Evolutionary conservation across 768 basidiomycete species (phyloP).

Genomic region (Leucocoprinus birnbaumii): DNA sequence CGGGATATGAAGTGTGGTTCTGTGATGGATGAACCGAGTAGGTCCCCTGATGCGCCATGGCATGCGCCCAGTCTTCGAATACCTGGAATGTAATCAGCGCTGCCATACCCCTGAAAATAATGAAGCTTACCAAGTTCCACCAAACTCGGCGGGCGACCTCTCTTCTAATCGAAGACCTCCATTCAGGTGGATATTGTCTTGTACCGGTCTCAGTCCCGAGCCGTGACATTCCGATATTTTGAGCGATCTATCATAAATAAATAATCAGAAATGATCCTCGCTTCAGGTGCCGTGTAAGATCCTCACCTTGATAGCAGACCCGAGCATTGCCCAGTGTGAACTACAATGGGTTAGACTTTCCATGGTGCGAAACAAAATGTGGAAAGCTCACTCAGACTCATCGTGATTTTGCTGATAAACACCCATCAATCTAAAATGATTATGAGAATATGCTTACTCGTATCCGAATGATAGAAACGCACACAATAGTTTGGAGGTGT

Average conservation of each 20-base stretch:
- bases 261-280: neutral
- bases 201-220: slow-evolving; percentile 22
- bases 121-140: slow-evolving; percentile 20
- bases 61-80: slow-evolving; percentile 25
- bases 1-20: slow-evolving; percentile 24
- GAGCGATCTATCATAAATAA: slow-evolving; percentile 17
- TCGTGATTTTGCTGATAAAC: slow-evolving; percentile 25
- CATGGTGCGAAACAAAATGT: neutral
- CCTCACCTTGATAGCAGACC: slow-evolving; percentile 24
- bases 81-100: slow-evolving; percentile 12
- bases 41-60: slow-evolving; percentile 22
- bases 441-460: neutral
- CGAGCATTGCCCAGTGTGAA: slow-evolving; percentile 22
- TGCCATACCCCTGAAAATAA: neutral
- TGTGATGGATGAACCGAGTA: slow-evolving; percentile 25
- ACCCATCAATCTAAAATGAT: slow-evolving; percentile 21
- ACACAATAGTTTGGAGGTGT: slow-evolving; percentile 23
- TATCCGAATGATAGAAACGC: slow-evolving; percentile 1
- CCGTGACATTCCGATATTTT: slow-evolving; percentile 24
- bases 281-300: neutral
- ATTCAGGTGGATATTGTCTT: slow-evolving; percentile 18
- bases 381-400: slow-evolving; percentile 21
- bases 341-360: slow-evolving; percentile 6
- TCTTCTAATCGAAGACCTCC: slow-evolving; percentile 23
- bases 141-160: slow-evolving; percentile 23